phyloP scores from a whole-genome alignment of 257 asterid species.

The Rhazya stricta region DNA sequence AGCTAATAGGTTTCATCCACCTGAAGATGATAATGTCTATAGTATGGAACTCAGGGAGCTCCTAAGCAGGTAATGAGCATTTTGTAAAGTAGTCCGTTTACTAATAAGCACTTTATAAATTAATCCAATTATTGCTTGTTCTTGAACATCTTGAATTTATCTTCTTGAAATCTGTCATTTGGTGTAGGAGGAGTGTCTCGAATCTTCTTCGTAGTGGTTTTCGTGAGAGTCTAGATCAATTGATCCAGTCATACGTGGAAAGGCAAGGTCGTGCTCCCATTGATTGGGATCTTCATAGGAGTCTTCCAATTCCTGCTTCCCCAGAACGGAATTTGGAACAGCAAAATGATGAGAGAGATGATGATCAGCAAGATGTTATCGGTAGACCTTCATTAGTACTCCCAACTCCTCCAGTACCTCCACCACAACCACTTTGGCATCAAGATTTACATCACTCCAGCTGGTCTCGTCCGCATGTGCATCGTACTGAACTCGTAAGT shows the following conservation, averaged over 20 bases:
- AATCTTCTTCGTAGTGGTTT: constrained; percentile 92
- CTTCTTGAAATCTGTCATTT: constrained; percentile 16
- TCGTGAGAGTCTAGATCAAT: constrained; percentile 85
- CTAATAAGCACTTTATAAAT: neutral
- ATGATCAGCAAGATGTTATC: constrained; percentile 49
- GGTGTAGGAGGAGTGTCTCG: constrained; percentile 89
- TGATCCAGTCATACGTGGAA: constrained; percentile 78
- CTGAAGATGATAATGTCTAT: constrained; percentile 89
- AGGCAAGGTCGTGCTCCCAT: constrained; percentile 69
- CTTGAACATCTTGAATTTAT: constrained; percentile 11
- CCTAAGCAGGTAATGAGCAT: constrained; percentile 63
- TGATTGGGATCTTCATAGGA: constrained; percentile 81
- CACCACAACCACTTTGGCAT: constrained; percentile 91
- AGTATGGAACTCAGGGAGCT: constrained; percentile 98
- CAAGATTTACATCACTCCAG: constrained; percentile 71
- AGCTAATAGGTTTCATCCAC: constrained; percentile 70
- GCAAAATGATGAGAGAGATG: constrained; percentile 50
- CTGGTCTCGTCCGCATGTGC: constrained; percentile 77
- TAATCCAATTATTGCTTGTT: neutral
- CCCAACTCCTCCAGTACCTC: constrained; percentile 85
- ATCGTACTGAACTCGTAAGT: constrained; percentile 84
- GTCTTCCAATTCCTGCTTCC: constrained; percentile 68
- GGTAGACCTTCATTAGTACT: constrained; percentile 60
- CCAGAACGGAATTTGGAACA: constrained; percentile 57
- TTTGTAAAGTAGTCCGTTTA: neutral